Percentiles rank a stretch among this genome's conserved stretches.
These are phyloP conservation scores for Hypoxylon rickii DNA, from an alignment of 495 filamentous ascomycete genomes.

Conservation along the genomic window DNA sequence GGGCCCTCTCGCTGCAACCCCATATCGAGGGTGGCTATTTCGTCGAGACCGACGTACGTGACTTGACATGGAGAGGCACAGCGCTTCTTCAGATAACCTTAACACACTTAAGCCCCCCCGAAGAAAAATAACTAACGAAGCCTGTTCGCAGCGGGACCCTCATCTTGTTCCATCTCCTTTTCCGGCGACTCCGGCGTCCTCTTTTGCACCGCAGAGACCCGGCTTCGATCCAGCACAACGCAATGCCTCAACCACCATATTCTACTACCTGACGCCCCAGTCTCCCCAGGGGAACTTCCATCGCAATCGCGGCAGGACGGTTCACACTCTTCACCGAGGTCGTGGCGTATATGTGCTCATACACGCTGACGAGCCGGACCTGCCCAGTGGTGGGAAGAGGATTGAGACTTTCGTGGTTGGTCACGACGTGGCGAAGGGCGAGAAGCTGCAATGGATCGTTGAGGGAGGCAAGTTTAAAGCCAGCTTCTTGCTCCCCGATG, in stretches of 20 bases:
- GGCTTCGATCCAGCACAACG: constrained; percentile 39
- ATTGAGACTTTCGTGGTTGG: constrained; percentile 65
- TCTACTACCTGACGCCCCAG: constrained; percentile 11
- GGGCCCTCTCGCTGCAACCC: constrained; percentile 47
- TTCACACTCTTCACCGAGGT: constrained; percentile 57
- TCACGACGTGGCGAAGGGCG: constrained; percentile 56
- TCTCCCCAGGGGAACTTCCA: constrained; percentile 57
- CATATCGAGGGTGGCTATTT: constrained; percentile 72
- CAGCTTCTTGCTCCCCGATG: constrained; percentile 59
- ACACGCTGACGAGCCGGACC: constrained; percentile 43
- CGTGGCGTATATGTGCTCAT: constrained; percentile 66
- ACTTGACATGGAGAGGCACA: too few species aligned
- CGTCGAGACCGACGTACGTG: constrained; percentile 51
- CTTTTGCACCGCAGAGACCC: constrained; percentile 32
- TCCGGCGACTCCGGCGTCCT: constrained; percentile 23
- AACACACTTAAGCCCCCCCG: too few species aligned
- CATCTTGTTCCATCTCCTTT: constrained; percentile 58
- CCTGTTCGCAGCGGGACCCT: constrained; percentile 50
- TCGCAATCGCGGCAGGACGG: constrained; percentile 59
- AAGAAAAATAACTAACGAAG: neutral
- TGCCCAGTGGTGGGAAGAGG: constrained; percentile 37
- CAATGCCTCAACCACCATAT: constrained; percentile 14
- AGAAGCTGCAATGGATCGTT: constrained; percentile 70
- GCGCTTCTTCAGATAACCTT: too few species aligned
- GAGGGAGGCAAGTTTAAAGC: constrained; percentile 68